phyloP scores from a whole-genome alignment of 2,329 filamentous ascomycete species.

The Dactylellina parvicollis region DNA sequence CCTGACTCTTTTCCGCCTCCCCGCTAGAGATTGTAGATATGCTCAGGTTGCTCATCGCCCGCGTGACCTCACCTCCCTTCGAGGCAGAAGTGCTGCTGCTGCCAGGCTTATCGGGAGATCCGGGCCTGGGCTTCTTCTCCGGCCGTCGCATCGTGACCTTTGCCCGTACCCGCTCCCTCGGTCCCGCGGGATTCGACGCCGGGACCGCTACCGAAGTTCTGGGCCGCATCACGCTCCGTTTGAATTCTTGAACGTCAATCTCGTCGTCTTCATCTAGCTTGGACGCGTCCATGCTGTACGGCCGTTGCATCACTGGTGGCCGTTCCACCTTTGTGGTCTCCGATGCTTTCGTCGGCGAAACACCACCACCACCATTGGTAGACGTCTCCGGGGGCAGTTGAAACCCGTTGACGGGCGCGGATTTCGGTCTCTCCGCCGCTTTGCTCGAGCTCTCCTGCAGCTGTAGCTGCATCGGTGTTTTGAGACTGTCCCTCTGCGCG shows the following conservation, averaged over 20 bases:
- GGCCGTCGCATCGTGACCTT: constrained; percentile 47
- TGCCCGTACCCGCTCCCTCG: constrained; percentile 35
- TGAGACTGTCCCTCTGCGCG: constrained; percentile 38
- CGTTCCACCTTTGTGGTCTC: background rate
- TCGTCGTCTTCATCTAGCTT: constrained; percentile 35
- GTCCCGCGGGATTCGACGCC: constrained; percentile 3
- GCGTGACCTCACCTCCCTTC: constrained; percentile 25
- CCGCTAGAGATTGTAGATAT: constrained; percentile 47
- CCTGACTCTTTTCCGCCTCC: constrained; percentile 47
- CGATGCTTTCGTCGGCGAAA: constrained; percentile 5
- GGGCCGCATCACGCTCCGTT: constrained; percentile 35
- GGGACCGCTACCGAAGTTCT: constrained; percentile 18
- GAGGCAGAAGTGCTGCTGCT: background rate
- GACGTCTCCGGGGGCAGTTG: constrained; percentile 12
- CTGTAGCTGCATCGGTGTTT: constrained; percentile 23
- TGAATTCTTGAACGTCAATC: constrained; percentile 28
- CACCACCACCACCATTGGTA: background rate
- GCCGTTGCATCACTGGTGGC: constrained; percentile 15
- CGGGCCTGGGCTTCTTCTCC: constrained; percentile 24
- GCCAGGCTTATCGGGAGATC: constrained; percentile 23
- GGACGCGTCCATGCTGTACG: constrained; percentile 43
- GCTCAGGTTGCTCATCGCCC: constrained; percentile 39
- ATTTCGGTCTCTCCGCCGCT: constrained; percentile 48
- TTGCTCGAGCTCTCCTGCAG: constrained; percentile 54
- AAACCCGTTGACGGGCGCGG: constrained; percentile 38